Evolutionary conservation across 441 rosid species (phyloP), one percentile per base, ranked within the genome.

Genomic region (Brassica balearica): DNA sequence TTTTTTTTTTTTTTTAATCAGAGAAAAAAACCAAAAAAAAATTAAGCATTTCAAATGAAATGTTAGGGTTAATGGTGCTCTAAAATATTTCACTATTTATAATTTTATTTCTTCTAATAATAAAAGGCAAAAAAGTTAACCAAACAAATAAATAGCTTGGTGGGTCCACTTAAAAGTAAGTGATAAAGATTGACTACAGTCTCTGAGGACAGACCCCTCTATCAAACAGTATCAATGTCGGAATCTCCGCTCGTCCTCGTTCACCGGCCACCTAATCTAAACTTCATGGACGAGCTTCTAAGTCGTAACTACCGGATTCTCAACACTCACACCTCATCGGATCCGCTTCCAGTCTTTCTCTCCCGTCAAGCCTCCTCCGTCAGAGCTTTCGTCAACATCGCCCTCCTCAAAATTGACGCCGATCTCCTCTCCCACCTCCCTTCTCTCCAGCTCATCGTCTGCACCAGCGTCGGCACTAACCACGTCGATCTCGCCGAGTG

Each of bases 401-500:
- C 32, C 1, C n/a, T 46, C 7, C 68, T 74, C 59, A 4, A 36
- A 4, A 8, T 74, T 0, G 61, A 23, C 62, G 53, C 51, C 0
- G 75, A 79, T 0, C 41, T 79, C 11, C 60, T 79, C 68, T 63
- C 75, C 0, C 6, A 41, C 19, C 76, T 75, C 1, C 80, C 83
- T 55, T 69, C 80, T 56, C 83, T 80, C 6, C 43, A 71, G 80
- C 1, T 80, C 0, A 1, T 80, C 56, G 36, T 80, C 32, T 56
- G 68, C 68, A 71, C 80, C 9, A 80, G 80, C 80, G 76, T 46
- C 75, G 79, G 82, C 72, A 3, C 76, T 5, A 69, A 80, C 3
- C 79, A 80, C 75, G 1, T 80, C 72, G 79, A 80, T n/a, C 46
- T 70, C 15, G 72, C 72, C 4, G 82, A 32, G 19, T 80, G 83